Evolutionary conservation across 2,329 filamentous ascomycete species (phyloP).

Genomic region (Cladobotryum protrusum): DNA sequence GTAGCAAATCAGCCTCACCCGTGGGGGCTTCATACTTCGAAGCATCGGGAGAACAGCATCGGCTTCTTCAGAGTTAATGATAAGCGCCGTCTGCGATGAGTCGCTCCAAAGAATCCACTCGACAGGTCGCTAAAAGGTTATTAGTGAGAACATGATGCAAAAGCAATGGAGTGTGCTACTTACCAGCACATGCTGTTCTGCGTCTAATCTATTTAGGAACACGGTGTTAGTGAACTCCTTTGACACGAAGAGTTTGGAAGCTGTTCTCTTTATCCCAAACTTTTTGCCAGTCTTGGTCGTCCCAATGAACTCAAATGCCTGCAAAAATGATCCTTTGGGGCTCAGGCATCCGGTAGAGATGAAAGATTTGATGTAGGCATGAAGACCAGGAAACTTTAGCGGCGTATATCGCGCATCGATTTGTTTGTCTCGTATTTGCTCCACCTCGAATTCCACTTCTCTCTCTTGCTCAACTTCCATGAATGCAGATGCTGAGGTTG

Average conservation of each 20-base stretch:
- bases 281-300: slow-evolving; percentile 28
- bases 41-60: slow-evolving; percentile 46
- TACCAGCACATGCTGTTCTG: slow-evolving; percentile 4
- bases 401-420: slow-evolving; percentile 35
- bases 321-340: slow-evolving; percentile 9
- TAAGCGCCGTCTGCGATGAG: slow-evolving; percentile 39
- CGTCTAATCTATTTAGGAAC: background rate
- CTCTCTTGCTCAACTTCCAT: slow-evolving; percentile 55
- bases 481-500: slow-evolving; percentile 36
- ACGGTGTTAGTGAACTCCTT: slow-evolving; percentile 13
- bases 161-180: background rate
- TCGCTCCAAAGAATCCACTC: slow-evolving; percentile 56
- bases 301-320: slow-evolving; percentile 36
- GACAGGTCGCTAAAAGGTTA: slow-evolving; percentile 35
- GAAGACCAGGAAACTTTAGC: slow-evolving; percentile 38
- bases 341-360: slow-evolving; percentile 33
- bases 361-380: slow-evolving; percentile 41
- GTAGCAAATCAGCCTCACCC: slow-evolving; percentile 48
- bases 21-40: slow-evolving; percentile 11
- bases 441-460: slow-evolving; percentile 54
- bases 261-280: slow-evolving; percentile 16
- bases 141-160: background rate
- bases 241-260: slow-evolving; percentile 29
- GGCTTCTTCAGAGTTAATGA: slow-evolving; percentile 58
- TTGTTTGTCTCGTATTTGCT: slow-evolving; percentile 50